Base-by-base conservation (phyloP, 495 filamentous ascomycete species). In the Lasiosphaeriaceae sp. region DNA sequence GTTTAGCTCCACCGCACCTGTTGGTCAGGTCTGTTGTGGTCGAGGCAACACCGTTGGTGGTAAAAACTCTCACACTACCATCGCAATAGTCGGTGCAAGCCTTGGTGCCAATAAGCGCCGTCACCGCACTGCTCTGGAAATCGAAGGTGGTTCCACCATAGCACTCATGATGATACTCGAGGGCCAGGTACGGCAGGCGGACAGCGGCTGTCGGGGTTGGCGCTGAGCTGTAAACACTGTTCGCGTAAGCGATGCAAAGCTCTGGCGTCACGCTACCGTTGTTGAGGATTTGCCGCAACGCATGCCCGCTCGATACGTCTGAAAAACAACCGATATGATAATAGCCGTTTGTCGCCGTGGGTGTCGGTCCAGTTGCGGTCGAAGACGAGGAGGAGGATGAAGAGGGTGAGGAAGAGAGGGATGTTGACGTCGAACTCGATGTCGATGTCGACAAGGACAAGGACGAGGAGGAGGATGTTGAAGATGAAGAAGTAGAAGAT, bases 301-400 rank as follows among this genome's bases (percentile, higher is more conserved):
- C 65, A 51, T 67, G 65, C 17, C 44, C 52, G 21, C 8, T 54
- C 1, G 41, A 54, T 21, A 67, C 67, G 17, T 62, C 64, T 22
- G 63, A 50, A 46, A 57, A 66, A 50, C 70, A 75, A 34, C 66
- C 69, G 16, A 72, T 41, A 47, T 62, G 48, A 24, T 56, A 52
- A 39, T 60, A 60, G 47, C 52, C 58, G 26, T 49, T 53, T 31
- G 63, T 58, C 11, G 50, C 48, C 2, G 56, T 55, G 7, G 59
- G 21, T 6, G 47, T 59, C 12, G 55, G 39, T 0, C 29, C 53
- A 6, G 35, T 51, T 45, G 23, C 19, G 17, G 51, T 58, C 12
- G 45, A 45, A 5, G 52, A 47, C 14, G 19, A 37, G 16, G 52
- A 20, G 1, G 51, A 44, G 9, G 49, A 35, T 8, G 49, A 19